These are phyloP conservation scores for Crithidia bombi DNA, from an alignment of 208 protist genomes.

Conservation along the genomic window DNA sequence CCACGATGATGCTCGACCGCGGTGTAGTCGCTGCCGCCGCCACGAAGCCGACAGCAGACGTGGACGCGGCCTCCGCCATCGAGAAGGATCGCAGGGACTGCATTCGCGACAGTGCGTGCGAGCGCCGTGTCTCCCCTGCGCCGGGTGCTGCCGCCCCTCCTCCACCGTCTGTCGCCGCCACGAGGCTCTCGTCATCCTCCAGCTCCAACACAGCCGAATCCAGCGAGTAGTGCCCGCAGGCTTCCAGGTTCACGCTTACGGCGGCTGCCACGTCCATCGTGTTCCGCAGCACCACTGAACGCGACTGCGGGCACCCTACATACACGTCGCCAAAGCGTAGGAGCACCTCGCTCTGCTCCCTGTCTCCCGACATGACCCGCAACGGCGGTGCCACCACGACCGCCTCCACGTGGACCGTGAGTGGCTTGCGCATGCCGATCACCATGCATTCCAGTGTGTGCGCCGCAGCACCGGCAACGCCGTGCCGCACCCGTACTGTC, in stretches of 20 bases:
- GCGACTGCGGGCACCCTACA: constrained; percentile 60
- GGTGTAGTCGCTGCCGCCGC: not conserved
- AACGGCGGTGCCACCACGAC: constrained; percentile 73
- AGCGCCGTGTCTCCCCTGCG: constrained; percentile 4
- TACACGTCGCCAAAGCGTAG: constrained; percentile 91
- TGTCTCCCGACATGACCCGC: constrained; percentile 48
- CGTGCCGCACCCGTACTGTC: constrained; percentile 50
- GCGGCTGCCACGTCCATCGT: constrained; percentile 79
- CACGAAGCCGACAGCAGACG: not conserved
- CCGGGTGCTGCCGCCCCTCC: not conserved
- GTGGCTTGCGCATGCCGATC: constrained; percentile 76
- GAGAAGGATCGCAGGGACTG: constrained; percentile 18
- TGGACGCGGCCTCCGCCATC: constrained; percentile 5
- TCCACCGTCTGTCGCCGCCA: not conserved
- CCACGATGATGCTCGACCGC: constrained; percentile 22
- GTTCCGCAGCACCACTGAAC: constrained; percentile 78
- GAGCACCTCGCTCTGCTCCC: constrained; percentile 65
- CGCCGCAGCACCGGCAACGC: constrained; percentile 37
- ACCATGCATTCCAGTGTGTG: constrained; percentile 65
- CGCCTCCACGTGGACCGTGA: constrained; percentile 72
- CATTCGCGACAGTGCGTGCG: constrained; percentile 25
- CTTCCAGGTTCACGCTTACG: constrained; percentile 76
- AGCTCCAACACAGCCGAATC: constrained; percentile 29
- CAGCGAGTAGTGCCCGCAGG: constrained; percentile 43
- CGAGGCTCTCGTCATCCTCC: constrained; percentile 9